A percentile compares a stretch with the other conserved stretches of the same genome.
These are phyloP conservation scores for Flaveria bidentis DNA, from an alignment of 129 eudicot genomes.

Conservation along the genomic window DNA sequence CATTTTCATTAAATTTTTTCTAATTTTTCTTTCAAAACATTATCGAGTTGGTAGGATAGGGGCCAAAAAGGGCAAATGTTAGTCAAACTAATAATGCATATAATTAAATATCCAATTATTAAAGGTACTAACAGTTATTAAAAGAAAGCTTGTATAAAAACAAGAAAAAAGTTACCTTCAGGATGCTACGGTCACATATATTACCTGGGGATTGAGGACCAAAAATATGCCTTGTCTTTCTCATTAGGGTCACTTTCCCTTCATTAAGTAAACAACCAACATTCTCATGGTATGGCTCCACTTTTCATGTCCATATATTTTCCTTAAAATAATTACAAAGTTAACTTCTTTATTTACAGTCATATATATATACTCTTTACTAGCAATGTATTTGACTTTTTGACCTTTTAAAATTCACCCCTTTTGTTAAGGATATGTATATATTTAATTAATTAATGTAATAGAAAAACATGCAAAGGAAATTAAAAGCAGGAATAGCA, in stretches of 20 bases:
- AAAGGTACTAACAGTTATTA: neutral
- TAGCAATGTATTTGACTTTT: constrained; percentile 12
- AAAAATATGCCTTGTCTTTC: constrained; percentile 20
- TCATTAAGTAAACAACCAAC: constrained; percentile 32
- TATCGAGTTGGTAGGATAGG: too few relatives aligned
- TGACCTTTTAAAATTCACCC: too few relatives aligned
- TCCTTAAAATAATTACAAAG: neutral
- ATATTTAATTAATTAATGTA: too few relatives aligned
- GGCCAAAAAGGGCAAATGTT: neutral
- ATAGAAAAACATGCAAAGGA: constrained; percentile 9
- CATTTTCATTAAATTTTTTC: too few relatives aligned
- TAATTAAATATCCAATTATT: neutral
- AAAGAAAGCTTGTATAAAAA: neutral
- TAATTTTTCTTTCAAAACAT: too few relatives aligned
- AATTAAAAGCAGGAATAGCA: constrained; percentile 18
- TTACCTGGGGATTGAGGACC: constrained; percentile 23
- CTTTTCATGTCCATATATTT: constrained; percentile 4
- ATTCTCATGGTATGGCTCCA: constrained; percentile 38
- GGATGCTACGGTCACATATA: neutral
- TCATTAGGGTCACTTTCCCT: constrained; percentile 32
- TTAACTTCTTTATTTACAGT: constrained; percentile 3
- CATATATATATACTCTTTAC: neutral
- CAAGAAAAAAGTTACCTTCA: constrained; percentile 19
- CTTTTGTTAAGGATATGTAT: too few relatives aligned
- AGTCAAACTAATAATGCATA: constrained; percentile 26